A percentile compares a stretch with the other conserved stretches of the same genome.
Conservation (phyloP, 305 asterid genomes). For the Petunia hybrid region DNA sequence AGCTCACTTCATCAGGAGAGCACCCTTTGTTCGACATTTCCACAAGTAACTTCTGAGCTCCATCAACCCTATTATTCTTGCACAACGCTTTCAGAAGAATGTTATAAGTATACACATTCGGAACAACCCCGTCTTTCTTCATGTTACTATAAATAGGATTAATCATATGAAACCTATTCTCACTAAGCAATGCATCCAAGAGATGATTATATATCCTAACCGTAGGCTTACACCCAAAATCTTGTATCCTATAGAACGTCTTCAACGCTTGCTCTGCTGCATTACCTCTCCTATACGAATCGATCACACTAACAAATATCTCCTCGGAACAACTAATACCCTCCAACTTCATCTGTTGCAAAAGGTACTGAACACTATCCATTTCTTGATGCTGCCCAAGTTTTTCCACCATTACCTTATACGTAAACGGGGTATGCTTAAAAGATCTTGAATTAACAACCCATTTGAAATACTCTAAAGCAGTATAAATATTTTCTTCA, state of each 20-base stretch:
- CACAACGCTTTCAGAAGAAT: slow-evolving; percentile 88
- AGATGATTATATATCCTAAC: slow-evolving; percentile 84
- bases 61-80: slow-evolving; percentile 70
- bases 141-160: slow-evolving; percentile 76
- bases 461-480: slow-evolving; percentile 71
- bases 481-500: slow-evolving; percentile 55
- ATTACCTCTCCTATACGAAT: slow-evolving; percentile 59
- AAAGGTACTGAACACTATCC: slow-evolving; percentile 82
- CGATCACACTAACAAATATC: slow-evolving; percentile 64
- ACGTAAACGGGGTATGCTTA: slow-evolving; percentile 80
- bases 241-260: slow-evolving; percentile 77
- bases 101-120: slow-evolving; percentile 84
- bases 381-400: slow-evolving; percentile 63
- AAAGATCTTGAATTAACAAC: slow-evolving; percentile 63
- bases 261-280: slow-evolving; percentile 72
- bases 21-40: slow-evolving; percentile 88
- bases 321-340: slow-evolving; percentile 70
- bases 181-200: slow-evolving; percentile 83
- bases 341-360: slow-evolving; percentile 90
- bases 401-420: slow-evolving; percentile 74
- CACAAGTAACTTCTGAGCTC: slow-evolving; percentile 71
- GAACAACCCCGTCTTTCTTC: slow-evolving; percentile 89
- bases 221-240: slow-evolving; percentile 78
- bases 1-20: slow-evolving; percentile 84
- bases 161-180: slow-evolving; percentile 75